phyloP scores from a whole-genome alignment of 371 early-diverging fungal species.

The Globomyces sp. region DNA sequence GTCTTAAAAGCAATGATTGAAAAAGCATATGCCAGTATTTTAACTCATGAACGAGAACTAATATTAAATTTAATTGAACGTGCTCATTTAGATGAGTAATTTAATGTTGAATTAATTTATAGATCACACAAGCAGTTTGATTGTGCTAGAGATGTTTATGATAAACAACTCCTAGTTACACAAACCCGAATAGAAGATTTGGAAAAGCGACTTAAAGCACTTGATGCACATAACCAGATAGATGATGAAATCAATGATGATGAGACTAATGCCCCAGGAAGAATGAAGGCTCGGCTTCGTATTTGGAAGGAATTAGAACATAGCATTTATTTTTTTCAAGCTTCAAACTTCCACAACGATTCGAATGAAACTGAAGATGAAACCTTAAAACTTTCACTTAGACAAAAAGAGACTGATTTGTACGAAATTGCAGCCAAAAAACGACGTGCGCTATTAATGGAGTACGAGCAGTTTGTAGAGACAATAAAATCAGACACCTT shows the following conservation, averaged over 20 bases:
- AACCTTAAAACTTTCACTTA: slow-evolving; percentile 23
- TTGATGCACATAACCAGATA: too few relatives aligned
- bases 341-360: slow-evolving; percentile 44
- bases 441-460: slow-evolving; percentile 32
- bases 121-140: too few relatives aligned
- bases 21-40: slow-evolving; percentile 25
- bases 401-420: slow-evolving; percentile 29
- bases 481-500: slow-evolving; percentile 17
- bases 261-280: background rate
- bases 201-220: background rate
- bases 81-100: slow-evolving; percentile 25
- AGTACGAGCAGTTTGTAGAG: background rate
- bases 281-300: slow-evolving; percentile 1
- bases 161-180: background rate
- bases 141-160: background rate
- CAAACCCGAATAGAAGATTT: background rate
- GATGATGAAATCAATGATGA: too few relatives aligned
- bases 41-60: slow-evolving; percentile 22
- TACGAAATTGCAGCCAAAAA: slow-evolving; percentile 54
- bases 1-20: slow-evolving; percentile 54
- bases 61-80: slow-evolving; percentile 19
- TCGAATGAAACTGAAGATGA: slow-evolving; percentile 35
- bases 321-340: slow-evolving; percentile 59
- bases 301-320: slow-evolving; percentile 58
- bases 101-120: background rate